A percentile compares a stretch with the other conserved stretches of the same genome.
Evolutionary conservation across 202 grass and related monocot species (phyloP).

Genomic region (Cymbopogon flexuosus): DNA sequence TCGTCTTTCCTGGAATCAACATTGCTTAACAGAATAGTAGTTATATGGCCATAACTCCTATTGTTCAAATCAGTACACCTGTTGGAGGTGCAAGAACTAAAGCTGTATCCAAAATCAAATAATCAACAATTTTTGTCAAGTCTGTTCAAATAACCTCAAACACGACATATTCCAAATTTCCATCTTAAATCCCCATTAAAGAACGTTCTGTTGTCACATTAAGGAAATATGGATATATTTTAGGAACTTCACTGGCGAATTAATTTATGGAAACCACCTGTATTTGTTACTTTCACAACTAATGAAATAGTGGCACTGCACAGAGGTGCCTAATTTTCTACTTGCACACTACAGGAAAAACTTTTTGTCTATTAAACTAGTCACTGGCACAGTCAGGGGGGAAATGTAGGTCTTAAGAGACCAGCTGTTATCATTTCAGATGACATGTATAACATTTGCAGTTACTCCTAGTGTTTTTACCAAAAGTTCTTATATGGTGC

Average conservation of each 20-base stretch:
- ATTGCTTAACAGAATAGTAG: slow-evolving; percentile 9
- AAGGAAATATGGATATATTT: neutral
- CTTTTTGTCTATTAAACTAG: neutral
- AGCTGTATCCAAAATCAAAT: neutral
- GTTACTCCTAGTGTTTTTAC: neutral
- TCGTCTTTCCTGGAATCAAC: neutral
- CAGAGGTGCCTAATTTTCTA: neutral
- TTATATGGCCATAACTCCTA: slow-evolving; percentile 12
- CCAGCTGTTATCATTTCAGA: neutral
- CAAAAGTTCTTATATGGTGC: slow-evolving; percentile 1
- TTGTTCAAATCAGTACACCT: slow-evolving; percentile 15
- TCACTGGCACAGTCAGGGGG: neutral
- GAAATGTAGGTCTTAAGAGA: neutral
- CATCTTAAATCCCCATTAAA: slow-evolving; percentile 13
- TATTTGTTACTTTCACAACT: neutral
- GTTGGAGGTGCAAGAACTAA: neutral
- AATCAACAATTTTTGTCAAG: neutral
- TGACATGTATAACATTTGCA: slow-evolving; percentile 17
- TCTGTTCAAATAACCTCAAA: neutral
- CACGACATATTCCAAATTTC: neutral
- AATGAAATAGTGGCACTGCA: neutral
- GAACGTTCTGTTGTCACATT: neutral
- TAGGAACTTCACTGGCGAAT: neutral
- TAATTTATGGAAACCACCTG: neutral
- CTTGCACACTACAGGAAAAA: neutral